Evolutionary conservation across 1,284 basidiomycete species (phyloP), one percentile per base, ranked within the genome.

Genomic region (Ceratobasidium sp.): DNA sequence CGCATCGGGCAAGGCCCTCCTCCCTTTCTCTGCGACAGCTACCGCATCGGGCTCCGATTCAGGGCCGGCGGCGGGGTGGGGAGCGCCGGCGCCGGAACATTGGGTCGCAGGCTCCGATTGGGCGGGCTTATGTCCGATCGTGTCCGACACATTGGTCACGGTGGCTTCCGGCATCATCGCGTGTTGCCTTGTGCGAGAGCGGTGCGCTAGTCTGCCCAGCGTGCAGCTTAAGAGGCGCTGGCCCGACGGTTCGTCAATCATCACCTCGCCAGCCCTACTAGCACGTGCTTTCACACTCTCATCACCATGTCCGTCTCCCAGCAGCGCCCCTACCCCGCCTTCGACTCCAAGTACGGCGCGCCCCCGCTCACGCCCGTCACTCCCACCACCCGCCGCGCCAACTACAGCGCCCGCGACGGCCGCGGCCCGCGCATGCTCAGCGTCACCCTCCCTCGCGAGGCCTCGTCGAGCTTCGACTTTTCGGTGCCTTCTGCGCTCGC

Each of bases 101-200:
- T 56, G 54, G 56, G 56, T 72, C 39, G 6, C 6, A 39, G n/a
- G 31, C 11, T 37, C 39, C 34, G 43, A 72, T 29, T 31, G 56
- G 29, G 68, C 56, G 56, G 56, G 39, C 68, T 72, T 59, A 72
- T 46, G 37, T 59, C 68, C 68, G 68, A 24, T 72, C 68, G 56
- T 56, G 43, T 72, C 68, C 68, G 68, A 72, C 43, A 4, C 43
- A 72, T 72, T 72, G 56, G 68, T 46, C 27, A 58, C 56, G 27
- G 27, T 43, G 68, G 68, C 68, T 72, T 72, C 68, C 39, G 56
- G 68, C 68, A 72, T 72, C 68, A 72, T 72, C 68, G 56, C 43
- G 43, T 27, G 66, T 72, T 72, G 68, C 68, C 68, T 72, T 72
- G 68, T 72, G 66, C 66, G 29, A 62, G 39, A 61, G 68, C 68